Percentiles rank a stretch among this genome's conserved stretches.
Evolutionary conservation across 1,284 basidiomycete genomes (phyloP).

Genomic region (Grifola frondosa): DNA sequence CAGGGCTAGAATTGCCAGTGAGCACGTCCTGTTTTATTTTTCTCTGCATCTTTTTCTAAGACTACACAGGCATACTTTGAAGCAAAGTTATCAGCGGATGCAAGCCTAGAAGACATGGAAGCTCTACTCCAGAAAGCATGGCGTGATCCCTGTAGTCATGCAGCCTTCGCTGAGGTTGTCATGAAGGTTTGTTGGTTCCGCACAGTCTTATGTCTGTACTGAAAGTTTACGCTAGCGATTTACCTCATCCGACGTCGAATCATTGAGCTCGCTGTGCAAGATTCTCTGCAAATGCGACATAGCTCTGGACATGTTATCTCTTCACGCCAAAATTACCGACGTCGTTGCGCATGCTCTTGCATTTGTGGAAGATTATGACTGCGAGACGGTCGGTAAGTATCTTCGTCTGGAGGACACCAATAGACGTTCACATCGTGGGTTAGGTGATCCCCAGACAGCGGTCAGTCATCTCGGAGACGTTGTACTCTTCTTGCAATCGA

Average conservation of each 20-base stretch:
- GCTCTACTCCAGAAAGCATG: slow-evolving; percentile 56
- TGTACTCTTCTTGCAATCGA: slow-evolving; percentile 68
- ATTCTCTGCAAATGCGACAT: slow-evolving; percentile 55
- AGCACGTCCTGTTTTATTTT: slow-evolving; percentile 12
- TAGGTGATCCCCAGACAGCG: slow-evolving; percentile 80
- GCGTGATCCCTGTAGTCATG: slow-evolving; percentile 59
- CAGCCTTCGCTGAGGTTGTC: slow-evolving; percentile 55
- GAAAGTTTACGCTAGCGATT: slow-evolving; percentile 47
- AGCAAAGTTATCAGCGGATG: slow-evolving; percentile 56
- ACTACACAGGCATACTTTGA: slow-evolving; percentile 58
- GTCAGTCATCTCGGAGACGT: slow-evolving; percentile 74
- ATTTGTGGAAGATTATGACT: slow-evolving; percentile 73
- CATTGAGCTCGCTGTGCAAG: slow-evolving; percentile 64
- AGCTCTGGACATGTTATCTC: slow-evolving; percentile 64
- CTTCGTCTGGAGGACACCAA: too few relatives aligned
- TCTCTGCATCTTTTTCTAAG: slow-evolving; percentile 3
- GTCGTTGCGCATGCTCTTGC: slow-evolving; percentile 58
- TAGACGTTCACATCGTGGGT: too few relatives aligned
- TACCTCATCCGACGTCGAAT: slow-evolving; percentile 58
- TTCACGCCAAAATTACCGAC: slow-evolving; percentile 65
- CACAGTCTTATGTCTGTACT: too few relatives aligned
- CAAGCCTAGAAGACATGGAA: slow-evolving; percentile 47
- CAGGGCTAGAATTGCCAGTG: slow-evolving; percentile 54
- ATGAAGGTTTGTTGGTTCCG: slow-evolving; percentile 45
- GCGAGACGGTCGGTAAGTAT: slow-evolving; percentile 70